Base-by-base conservation (phyloP, 208 protist species). In the Leishmania braziliensis region DNA sequence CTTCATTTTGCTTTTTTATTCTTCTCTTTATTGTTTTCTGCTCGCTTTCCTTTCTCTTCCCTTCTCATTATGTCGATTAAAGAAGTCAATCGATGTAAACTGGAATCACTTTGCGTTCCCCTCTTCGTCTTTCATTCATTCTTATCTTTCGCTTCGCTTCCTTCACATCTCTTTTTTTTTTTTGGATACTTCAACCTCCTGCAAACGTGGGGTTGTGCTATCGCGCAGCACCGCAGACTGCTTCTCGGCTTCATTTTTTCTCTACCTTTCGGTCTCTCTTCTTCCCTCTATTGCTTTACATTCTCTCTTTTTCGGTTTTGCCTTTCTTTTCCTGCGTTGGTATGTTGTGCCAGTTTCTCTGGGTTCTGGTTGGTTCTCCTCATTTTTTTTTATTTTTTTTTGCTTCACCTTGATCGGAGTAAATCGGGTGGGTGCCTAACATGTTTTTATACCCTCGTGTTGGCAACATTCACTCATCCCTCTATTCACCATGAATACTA, bases 391-490 rank as follows among this genome's bases (percentile, higher is more conserved):
- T 10, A 3, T n/a, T 58, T 29, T 10, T 10, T 63, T 58, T 48
- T 58, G 5, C 16, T n/a, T 54, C 23, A 20, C 53, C 73, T 43
- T 77, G 29, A 39, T 77, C 29, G 46, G 18, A 58, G 43, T 53
- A 50, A 48, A 69, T 43, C 46, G 14, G 43, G 69, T 39, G 69
- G 43, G 43, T 53, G 69, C 69, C 43, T 78, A 53, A 51, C 75
- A 78, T 66, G 62, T 26, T 46, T 78, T 78, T 78, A 78, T 78
- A 78, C 75, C 68, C 39, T 66, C 56, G 43, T 78, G 75, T 78
- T 43, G 12, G 48, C 75, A 26, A 53, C 20, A 51, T 69, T 29
- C 43, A 33, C 39, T 10, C 10, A 9, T 29, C 12, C 43, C 51
- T 73, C 46, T 20, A 33, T 50, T 50, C 69, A 53, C 69, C 12